phyloP scores from a whole-genome alignment of 805 yeast genomes.

The Monosporozyma servazzii region DNA sequence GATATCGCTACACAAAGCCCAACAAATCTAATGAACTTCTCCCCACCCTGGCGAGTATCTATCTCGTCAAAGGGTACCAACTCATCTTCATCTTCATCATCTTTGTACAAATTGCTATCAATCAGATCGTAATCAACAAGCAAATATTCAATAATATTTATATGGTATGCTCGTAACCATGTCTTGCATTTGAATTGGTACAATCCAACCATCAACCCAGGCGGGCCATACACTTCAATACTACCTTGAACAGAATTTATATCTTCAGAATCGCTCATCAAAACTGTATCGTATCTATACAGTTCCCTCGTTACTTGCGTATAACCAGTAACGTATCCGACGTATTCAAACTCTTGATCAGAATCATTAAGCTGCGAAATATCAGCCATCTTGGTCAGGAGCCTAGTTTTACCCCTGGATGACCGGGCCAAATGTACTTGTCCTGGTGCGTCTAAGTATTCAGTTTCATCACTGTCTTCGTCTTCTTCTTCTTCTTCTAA shows the following conservation, averaged over 20 bases:
- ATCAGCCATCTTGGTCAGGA: not conserved
- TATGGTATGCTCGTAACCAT: not conserved
- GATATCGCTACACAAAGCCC: conserved; percentile 17
- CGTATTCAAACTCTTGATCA: not conserved
- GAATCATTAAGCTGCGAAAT: not conserved
- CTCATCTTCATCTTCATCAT: not conserved
- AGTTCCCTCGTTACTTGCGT: not conserved
- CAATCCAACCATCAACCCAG: not conserved
- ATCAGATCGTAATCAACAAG: not conserved
- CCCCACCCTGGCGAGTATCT: not conserved
- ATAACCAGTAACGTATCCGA: not conserved
- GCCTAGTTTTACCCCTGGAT: no score
- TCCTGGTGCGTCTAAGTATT: no score
- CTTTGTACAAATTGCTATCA: not conserved
- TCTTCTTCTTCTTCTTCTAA: not conserved
- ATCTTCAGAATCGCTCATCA: not conserved
- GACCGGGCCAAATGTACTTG: no score
- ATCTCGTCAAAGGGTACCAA: not conserved
- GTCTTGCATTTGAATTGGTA: not conserved
- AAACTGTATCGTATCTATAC: not conserved
- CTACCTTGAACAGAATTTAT: not conserved
- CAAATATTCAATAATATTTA: not conserved
- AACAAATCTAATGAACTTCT: conserved; percentile 1
- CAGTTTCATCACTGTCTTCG: no score
- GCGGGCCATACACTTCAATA: not conserved